phyloP scores from a whole-genome alignment of 202 grass and related monocot genomes.

The Zoysia matrella region DNA sequence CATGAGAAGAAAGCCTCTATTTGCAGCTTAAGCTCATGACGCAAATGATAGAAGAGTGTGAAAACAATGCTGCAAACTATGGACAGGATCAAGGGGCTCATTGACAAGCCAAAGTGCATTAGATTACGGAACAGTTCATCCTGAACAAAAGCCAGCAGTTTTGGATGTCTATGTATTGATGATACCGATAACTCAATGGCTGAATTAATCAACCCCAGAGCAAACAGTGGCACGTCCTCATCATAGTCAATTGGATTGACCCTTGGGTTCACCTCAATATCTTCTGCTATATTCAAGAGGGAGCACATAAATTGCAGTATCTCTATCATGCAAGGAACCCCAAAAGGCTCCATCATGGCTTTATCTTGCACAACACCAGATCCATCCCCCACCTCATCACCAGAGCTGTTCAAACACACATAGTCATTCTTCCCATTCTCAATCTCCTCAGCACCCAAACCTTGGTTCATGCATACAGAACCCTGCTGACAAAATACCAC shows the following conservation, averaged over 20 bases:
- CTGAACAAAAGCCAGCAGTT: constrained; percentile 77
- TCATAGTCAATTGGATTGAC: constrained; percentile 85
- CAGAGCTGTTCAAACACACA: constrained; percentile 62
- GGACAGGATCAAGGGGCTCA: constrained; percentile 91
- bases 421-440: constrained; percentile 59
- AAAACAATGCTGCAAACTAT: constrained; percentile 90
- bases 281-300: constrained; percentile 86
- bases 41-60: constrained; percentile 92
- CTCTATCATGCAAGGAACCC: constrained; percentile 95
- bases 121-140: constrained; percentile 93
- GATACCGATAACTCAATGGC: constrained; percentile 77
- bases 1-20: constrained; percentile 96
- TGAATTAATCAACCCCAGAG: constrained; percentile 89
- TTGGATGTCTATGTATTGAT: constrained; percentile 63
- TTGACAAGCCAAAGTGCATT: constrained; percentile 94
- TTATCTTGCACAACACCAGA: constrained; percentile 45
- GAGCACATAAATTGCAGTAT: constrained; percentile 98
- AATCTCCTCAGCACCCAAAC: constrained; percentile 45
- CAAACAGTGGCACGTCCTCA: constrained; percentile 96
- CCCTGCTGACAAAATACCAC: constrained; percentile 47
- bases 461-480: constrained; percentile 49
- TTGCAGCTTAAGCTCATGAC: constrained; percentile 87
- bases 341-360: constrained; percentile 70
- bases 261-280: constrained; percentile 79
- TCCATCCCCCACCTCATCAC: constrained; percentile 54